Base-by-base conservation (phyloP, 2,329 filamentous ascomycete genomes). In the Pseudohalonectria lignicola region DNA sequence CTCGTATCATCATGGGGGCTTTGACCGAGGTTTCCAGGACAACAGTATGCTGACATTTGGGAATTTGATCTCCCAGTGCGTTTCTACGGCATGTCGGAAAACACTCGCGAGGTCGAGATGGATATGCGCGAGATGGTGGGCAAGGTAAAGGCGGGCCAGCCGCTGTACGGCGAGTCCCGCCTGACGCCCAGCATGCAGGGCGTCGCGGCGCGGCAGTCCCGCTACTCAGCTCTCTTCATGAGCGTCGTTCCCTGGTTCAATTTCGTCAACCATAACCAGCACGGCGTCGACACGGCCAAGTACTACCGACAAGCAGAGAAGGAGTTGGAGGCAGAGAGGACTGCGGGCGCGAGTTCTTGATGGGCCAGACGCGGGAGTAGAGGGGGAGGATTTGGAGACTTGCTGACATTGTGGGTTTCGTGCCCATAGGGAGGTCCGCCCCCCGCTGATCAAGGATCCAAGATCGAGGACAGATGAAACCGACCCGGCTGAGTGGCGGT, bases 121-220 rank as follows among this genome's bases (percentile, higher is more conserved):
- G 92, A 98, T 59, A 96, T 96, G 88, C 76, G 77, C 47, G 92
- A 98, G 64, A 98, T 98, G 92, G 88, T 95, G 28, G 76, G 79
- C 60, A 93, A 90, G 65, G 88, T 96, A 58, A 98, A 96, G 75
- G 76, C 74, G 42, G 90, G 90, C 47, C 75, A 94, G 67, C 74
- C 92, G 26, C 69, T 96, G 35, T 98, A 98, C 62, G 92, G 92
- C 53, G 76, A 74, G 52, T 86, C 79, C 53, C 66, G 66, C 38
- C 64, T 95, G 52, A 82, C 81, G 41, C 80, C 88, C 46, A 86
- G 95, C 63, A 82, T 95, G 70, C 92, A 98, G 64, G 92, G 90
- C 43, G 82, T 95, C 29, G 88, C 92, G 37, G 79, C 86, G 42
- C 74, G 92, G 51, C 94, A 98, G 68, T 94, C 87, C 54, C 75